Conservation (phyloP, 169 alveolate species). For the Cryptosporidium canis region DNA sequence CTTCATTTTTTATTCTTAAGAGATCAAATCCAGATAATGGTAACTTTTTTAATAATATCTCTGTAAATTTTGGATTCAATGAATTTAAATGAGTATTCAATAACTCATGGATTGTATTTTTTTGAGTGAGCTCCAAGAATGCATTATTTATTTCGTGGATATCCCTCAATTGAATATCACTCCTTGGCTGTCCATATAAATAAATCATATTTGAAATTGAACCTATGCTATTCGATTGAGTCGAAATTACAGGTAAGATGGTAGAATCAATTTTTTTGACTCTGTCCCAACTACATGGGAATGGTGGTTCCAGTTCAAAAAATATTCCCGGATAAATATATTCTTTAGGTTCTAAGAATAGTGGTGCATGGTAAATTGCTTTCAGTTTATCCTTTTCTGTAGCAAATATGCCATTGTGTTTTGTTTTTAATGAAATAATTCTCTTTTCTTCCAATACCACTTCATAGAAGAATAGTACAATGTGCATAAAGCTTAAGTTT, state of each 20-base stretch:
- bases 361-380: constrained; percentile 65
- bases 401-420: not conserved
- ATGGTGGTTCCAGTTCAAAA: constrained; percentile 52
- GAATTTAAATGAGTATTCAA: not conserved
- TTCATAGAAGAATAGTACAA: constrained; percentile 55
- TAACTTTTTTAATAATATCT: constrained; percentile 1
- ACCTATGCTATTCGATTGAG: not conserved
- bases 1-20: not conserved
- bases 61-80: not conserved
- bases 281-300: constrained; percentile 52
- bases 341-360: constrained; percentile 32
- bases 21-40: constrained; percentile 17
- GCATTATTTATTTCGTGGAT: not conserved
- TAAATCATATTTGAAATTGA: not conserved
- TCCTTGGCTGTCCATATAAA: constrained; percentile 30
- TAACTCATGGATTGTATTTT: not conserved
- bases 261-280: not conserved
- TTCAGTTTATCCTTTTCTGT: constrained; percentile 3
- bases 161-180: constrained; percentile 23
- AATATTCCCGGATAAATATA: constrained; percentile 49
- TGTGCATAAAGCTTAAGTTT: constrained; percentile 16
- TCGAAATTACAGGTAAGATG: constrained; percentile 15
- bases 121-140: not conserved
- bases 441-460: constrained; percentile 49
- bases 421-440: constrained; percentile 19